Conservation (phyloP, 805 yeast species). For the Barnettozyma siamensis region DNA sequence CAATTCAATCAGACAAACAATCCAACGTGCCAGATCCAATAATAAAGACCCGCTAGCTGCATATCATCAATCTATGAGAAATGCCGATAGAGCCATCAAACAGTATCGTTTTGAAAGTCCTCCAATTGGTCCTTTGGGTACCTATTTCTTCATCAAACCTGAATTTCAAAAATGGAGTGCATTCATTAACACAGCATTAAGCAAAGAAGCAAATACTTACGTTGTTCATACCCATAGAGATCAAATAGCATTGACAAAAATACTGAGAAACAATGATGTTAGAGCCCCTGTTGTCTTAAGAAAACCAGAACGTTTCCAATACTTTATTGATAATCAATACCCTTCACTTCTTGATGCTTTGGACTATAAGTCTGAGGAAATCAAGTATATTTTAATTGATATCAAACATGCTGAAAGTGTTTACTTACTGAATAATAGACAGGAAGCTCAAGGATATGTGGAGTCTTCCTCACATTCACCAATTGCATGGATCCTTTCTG, state of each 20-base stretch:
- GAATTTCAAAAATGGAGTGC: constrained; percentile 53
- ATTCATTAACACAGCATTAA: constrained; percentile 52
- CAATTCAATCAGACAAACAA: not conserved
- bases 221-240: constrained; percentile 64
- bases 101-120: constrained; percentile 35
- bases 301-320: constrained; percentile 53
- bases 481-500: constrained; percentile 37
- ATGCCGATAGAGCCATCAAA: constrained; percentile 11
- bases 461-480: constrained; percentile 34
- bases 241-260: constrained; percentile 34
- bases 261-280: constrained; percentile 29
- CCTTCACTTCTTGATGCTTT: constrained; percentile 57
- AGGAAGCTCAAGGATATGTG: constrained; percentile 44
- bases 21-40: not conserved
- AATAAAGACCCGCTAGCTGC: constrained; percentile 11
- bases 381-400: constrained; percentile 63
- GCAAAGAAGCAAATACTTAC: constrained; percentile 50
- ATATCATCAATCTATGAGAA: constrained; percentile 1
- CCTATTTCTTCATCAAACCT: constrained; percentile 47
- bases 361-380: constrained; percentile 45
- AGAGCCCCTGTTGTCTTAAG: constrained; percentile 43
- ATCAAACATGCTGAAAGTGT: constrained; percentile 50
- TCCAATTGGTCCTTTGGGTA: constrained; percentile 84
- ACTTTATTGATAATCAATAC: constrained; percentile 35
- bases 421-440: constrained; percentile 45